These are phyloP conservation scores for Psilocybe cyanescens DNA, from an alignment of 768 basidiomycete genomes.

Conservation along the genomic window DNA sequence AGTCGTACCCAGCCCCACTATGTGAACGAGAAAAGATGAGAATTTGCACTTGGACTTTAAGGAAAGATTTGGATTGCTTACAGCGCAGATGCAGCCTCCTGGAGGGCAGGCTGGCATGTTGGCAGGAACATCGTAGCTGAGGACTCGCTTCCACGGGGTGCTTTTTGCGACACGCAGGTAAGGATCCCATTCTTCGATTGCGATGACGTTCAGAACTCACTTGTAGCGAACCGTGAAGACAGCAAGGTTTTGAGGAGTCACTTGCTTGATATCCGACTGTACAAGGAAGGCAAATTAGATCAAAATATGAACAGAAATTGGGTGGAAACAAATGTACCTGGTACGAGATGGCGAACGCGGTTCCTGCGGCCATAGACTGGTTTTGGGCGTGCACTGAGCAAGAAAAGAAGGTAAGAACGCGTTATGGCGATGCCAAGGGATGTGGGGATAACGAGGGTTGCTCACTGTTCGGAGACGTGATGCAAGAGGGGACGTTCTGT, in stretches of 20 bases:
- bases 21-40: conserved; percentile 2
- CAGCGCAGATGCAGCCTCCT: conserved; percentile 56
- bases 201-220: conserved; percentile 30
- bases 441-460: conserved; percentile 1
- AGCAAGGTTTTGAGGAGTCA: conserved; percentile 50
- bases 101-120: conserved; percentile 52
- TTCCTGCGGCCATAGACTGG: conserved; percentile 53
- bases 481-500: conserved; percentile 45
- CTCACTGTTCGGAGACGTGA: conserved; percentile 52
- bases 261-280: conserved; percentile 50
- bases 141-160: conserved; percentile 56
- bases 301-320: neutral
- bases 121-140: conserved; percentile 50
- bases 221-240: conserved; percentile 56
- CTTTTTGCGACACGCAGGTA: conserved; percentile 25
- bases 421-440: neutral
- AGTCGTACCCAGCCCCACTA: conserved; percentile 56
- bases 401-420: conserved; percentile 1
- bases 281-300: neutral
- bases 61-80: conserved; percentile 30
- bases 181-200: neutral
- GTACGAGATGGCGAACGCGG: conserved; percentile 60
- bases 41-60: neutral
- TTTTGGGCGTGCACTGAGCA: conserved; percentile 56
- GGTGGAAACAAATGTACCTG: conserved; percentile 29